A percentile compares a stretch with the other conserved stretches of the same genome.
Evolutionary conservation across 352 stramenopile genomes (phyloP).

Genomic region (Globisporangium barbulae): DNA sequence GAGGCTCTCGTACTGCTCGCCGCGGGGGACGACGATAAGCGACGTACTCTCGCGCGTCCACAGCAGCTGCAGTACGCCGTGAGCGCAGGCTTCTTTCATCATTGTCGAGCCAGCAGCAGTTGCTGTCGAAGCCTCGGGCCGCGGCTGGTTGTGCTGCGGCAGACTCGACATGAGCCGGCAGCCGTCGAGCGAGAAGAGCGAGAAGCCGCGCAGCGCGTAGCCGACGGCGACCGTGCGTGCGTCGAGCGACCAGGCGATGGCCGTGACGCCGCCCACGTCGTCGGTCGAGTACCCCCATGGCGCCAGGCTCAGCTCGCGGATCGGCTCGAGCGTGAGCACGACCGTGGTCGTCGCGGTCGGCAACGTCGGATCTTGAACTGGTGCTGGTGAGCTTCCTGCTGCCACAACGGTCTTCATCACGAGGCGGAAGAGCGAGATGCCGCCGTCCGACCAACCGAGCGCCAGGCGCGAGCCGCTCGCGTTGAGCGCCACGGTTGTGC

Average conservation of each 20-base stretch:
- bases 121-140: conserved; percentile 15
- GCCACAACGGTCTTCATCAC: conserved; percentile 21
- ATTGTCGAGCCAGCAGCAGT: conserved; percentile 15
- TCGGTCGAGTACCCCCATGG: conserved; percentile 57
- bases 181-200: conserved; percentile 75
- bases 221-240: conserved; percentile 55
- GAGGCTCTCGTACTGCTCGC: conserved; percentile 36
- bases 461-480: conserved; percentile 44
- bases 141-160: conserved; percentile 69
- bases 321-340: conserved; percentile 44
- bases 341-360: background rate
- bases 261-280: conserved; percentile 56
- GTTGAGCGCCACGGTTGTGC: conserved; percentile 48
- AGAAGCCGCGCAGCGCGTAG: conserved; percentile 72
- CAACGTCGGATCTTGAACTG: background rate
- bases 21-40: conserved; percentile 58
- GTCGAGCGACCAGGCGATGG: conserved; percentile 68
- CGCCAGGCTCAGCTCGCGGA: conserved; percentile 57
- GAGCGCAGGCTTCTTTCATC: conserved; percentile 56
- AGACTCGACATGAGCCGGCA: conserved; percentile 83
- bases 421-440: conserved; percentile 63
- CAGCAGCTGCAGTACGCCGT: conserved; percentile 52
- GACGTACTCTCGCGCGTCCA: conserved; percentile 64
- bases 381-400: background rate
- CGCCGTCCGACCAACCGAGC: conserved; percentile 71